Conservation (phyloP, 805 yeast species). For the Nakazawaea wickerhamii region DNA sequence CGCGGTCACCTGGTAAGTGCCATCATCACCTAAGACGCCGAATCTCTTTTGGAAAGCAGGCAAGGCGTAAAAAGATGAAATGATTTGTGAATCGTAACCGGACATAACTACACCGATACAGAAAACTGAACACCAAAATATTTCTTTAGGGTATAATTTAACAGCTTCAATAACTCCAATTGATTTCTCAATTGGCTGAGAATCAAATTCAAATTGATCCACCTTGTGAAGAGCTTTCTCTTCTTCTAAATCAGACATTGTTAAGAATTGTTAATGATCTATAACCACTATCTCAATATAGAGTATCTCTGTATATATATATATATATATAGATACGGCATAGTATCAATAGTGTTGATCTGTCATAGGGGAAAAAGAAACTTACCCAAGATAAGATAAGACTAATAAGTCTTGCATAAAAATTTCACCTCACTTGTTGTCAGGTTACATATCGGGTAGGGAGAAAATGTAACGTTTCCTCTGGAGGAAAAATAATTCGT, state of each 20-base stretch:
- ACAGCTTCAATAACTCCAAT: slow-evolving; percentile 1
- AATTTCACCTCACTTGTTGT: too few species aligned
- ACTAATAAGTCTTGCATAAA: too few species aligned
- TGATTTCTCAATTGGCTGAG: neutral
- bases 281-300: neutral
- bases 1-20: slow-evolving; percentile 28
- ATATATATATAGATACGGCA: too few species aligned
- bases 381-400: too few species aligned
- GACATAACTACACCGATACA: slow-evolving; percentile 35
- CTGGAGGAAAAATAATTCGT: too few species aligned
- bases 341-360: too few species aligned
- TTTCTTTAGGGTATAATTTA: slow-evolving; percentile 21
- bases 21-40: slow-evolving; percentile 20
- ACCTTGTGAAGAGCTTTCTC: neutral
- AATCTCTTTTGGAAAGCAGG: slow-evolving; percentile 31
- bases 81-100: slow-evolving; percentile 33
- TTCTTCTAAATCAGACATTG: too few species aligned
- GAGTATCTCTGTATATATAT: too few species aligned
- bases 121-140: slow-evolving; percentile 34
- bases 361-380: too few species aligned
- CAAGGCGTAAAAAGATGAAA: slow-evolving; percentile 32
- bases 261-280: too few species aligned
- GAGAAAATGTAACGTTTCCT: too few species aligned
- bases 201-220: neutral
- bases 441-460: too few species aligned